phyloP scores from a whole-genome alignment of 257 asterid species.

The Fraxinus quadrangulata region DNA sequence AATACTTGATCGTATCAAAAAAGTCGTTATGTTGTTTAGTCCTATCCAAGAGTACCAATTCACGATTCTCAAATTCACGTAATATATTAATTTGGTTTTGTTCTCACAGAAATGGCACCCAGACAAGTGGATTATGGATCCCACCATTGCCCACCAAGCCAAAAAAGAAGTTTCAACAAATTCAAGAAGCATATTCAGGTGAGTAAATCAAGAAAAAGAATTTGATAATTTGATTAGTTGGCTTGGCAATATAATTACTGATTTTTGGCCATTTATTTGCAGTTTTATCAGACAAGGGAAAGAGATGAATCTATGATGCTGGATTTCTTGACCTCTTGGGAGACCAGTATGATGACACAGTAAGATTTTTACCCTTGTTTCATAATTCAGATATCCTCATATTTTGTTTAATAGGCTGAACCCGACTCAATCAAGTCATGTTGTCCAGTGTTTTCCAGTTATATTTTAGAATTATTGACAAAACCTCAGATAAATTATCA shows the following conservation, averaged over 20 bases:
- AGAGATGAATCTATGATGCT: constrained; percentile 32
- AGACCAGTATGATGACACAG: constrained; percentile 19
- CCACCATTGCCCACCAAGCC: constrained; percentile 28
- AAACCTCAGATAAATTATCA: no score
- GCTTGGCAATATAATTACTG: background rate
- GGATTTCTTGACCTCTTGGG: constrained; percentile 25
- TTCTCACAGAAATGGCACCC: constrained; percentile 49
- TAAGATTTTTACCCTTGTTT: constrained; percentile 9
- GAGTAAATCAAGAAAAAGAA: background rate
- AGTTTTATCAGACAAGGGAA: constrained; percentile 35
- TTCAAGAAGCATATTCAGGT: constrained; percentile 62
- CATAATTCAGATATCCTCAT: background rate
- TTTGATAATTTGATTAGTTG: background rate
- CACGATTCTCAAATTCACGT: no score
- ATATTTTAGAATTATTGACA: no score
- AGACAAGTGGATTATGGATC: constrained; percentile 43
- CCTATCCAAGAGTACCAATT: no score
- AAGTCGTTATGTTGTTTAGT: no score
- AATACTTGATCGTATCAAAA: background rate
- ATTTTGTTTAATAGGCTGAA: no score
- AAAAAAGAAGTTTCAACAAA: constrained; percentile 41
- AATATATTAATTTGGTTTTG: background rate
- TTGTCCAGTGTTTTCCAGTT: no score
- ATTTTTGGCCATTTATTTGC: background rate
- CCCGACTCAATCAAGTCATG: no score